Base-by-base conservation (phyloP, 192 early-diverging fungal species). In the Rhizophagus prolifer region DNA sequence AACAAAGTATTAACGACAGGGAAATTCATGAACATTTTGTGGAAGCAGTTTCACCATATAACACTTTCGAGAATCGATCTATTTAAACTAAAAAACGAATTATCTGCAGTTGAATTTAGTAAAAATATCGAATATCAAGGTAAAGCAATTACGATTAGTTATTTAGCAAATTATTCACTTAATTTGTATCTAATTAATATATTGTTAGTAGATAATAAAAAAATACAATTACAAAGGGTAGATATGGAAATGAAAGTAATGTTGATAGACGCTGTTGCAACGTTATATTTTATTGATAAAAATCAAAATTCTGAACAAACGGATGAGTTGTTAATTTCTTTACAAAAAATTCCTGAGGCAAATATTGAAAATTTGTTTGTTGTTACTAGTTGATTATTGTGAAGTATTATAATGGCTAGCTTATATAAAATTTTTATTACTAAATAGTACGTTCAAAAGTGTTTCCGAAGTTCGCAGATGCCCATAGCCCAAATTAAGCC, bases 221-320 rank as follows among this genome's bases (percentile, higher is more conserved):
- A 26, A 50, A 9, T 47, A 25, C 46, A 50, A 1, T 12, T 7
- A 31, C 12, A 16, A 6, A 9, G 12, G 8, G 9, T 34, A 58
- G 58, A 16, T 73, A 13, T 78, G 1, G 89, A 91, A 38, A 78
- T 90, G 36, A 92, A 91, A 83, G 78, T 81, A n/a, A 87, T 87
- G 10, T 70, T 93, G 26, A 77, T 92, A 12, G 92, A 93, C 69
- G 91, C 87, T 8, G 82, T 90, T 46, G 85, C 90, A 16, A 92
- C 92, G 0, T 70, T 93, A 19, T 93, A 92, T 71, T 89, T 87
- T 74, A 81, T 93, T 9, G 86, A 92, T 71, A 86, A 92, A 66
- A 82, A 81, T 19, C 80, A 83, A 38, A 81, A 85, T 76, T 82
- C 80, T 31, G 61, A 77, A 61, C 61, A 78, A 60, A 60, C 2